Evolutionary conservation across 345 rosid genomes (phyloP), one percentile per base, ranked within the genome.

Genomic region (Kernera saxatilis): DNA sequence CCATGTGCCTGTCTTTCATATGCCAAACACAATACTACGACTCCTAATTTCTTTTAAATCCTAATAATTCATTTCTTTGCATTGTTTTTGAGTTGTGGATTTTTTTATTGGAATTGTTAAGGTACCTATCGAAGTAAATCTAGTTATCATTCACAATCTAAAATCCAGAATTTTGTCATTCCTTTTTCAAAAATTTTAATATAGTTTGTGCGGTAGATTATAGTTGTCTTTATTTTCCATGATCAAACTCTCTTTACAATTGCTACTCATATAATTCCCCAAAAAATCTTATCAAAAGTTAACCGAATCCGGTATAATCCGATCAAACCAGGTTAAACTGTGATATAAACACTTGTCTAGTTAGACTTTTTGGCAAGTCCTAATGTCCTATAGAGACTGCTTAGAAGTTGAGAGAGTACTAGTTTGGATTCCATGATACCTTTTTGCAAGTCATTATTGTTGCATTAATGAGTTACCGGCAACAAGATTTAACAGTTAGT

Each of bases 1-100:
- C 12, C 78, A 75, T 75, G 74, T 75, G 74, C 78, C 39, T 68
- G 56, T 75, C 74, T 25, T 63, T 61, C 73, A 43, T 52, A 43
- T 69, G 78, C 69, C 74, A 40, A 58, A 67, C 69, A 66, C 73
- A 6, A 46, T 35, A 25, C 0, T 30, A 41, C 69, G 7, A 72
- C 9, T n/a, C 17, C 30, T 2, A 33, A 8, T 27, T 37, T 5
- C 18, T 40, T 59, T 40, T 17, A 26, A 26, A 44, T 12, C 26
- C 9, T 19, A 13, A 2, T 7, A 23, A 58, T 12, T 6, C 21
- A n/a, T 60, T 39, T 25, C 49, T 9, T 60, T 44, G 23, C 51
- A 9, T 25, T 59, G 22, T 11, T 36, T 39, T 39, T 59, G 17
- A 29, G 14, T 44, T 36, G 30, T 69, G 18, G 11, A 9, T 44